Conservation (phyloP, 73 alveolate genomes). For the Paramecium sexaurelia region DNA sequence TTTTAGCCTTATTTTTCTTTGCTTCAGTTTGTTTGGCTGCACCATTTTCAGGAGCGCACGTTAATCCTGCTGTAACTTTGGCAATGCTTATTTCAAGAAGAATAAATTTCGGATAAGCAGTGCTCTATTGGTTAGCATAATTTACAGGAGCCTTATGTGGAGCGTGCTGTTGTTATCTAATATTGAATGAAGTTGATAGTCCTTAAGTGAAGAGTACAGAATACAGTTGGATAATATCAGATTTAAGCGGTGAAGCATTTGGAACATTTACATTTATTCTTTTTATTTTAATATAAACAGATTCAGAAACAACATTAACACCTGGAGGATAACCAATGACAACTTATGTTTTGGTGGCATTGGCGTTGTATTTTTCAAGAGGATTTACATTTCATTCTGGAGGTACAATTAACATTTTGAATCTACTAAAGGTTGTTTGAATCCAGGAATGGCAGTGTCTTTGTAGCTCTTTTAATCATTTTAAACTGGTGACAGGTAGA, state of each 20-base stretch:
- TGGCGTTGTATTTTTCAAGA: slow-evolving; percentile 39
- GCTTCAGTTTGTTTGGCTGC: slow-evolving; percentile 56
- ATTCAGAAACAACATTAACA: slow-evolving; percentile 17
- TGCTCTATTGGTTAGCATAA: slow-evolving; percentile 49
- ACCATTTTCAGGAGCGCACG: slow-evolving; percentile 56
- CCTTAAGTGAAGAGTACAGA: slow-evolving; percentile 22
- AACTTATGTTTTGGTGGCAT: slow-evolving; percentile 4
- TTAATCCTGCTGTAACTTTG: slow-evolving; percentile 40
- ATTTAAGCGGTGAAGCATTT: slow-evolving; percentile 34
- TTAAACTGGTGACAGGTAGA: slow-evolving; percentile 25
- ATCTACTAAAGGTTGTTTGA: slow-evolving; percentile 23
- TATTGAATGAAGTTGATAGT: slow-evolving; percentile 41
- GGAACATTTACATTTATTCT: slow-evolving; percentile 26
- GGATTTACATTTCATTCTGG: slow-evolving; percentile 57
- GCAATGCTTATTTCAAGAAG: slow-evolving; percentile 56
- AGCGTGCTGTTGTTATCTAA: background rate
- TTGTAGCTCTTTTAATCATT: background rate
- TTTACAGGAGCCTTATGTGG: slow-evolving; percentile 53
- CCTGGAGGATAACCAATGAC: slow-evolving; percentile 39
- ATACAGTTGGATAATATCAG: slow-evolving; percentile 10
- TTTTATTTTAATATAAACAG: slow-evolving; percentile 28
- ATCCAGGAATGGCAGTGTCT: slow-evolving; percentile 59
- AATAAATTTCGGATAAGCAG: slow-evolving; percentile 37
- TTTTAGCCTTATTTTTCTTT: slow-evolving; percentile 50
- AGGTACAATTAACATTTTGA: background rate